Percentiles rank a stretch among this genome's conserved stretches.
Evolutionary conservation across 768 basidiomycete species (phyloP).

Genomic region (Collybia mongolica): DNA sequence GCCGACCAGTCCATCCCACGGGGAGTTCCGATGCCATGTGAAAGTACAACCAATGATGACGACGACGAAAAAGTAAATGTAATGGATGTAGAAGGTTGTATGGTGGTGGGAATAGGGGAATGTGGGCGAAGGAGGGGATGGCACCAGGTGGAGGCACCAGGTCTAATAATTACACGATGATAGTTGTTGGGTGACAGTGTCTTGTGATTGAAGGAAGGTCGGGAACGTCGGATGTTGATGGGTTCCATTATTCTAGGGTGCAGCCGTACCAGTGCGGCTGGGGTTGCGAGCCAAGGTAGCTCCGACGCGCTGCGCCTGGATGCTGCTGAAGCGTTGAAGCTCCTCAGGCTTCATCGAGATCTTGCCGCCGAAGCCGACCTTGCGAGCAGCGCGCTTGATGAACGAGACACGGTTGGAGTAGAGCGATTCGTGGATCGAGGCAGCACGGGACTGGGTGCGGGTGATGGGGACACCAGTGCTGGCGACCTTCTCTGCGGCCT

Average conservation of each 20-base stretch:
- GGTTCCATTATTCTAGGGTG: background rate
- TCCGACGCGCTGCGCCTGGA: slow-evolving; percentile 81
- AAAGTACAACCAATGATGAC: slow-evolving; percentile 1
- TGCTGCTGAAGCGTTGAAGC: slow-evolving; percentile 80
- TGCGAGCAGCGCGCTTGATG: slow-evolving; percentile 83
- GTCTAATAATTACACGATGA: slow-evolving; percentile 7
- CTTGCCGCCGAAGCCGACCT: slow-evolving; percentile 85
- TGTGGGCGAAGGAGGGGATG: slow-evolving; percentile 2
- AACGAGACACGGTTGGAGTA: slow-evolving; percentile 96
- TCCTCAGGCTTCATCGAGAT: slow-evolving; percentile 83
- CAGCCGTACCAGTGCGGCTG: slow-evolving; percentile 45
- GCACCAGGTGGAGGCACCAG: slow-evolving; percentile 3
- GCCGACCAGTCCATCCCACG: background rate
- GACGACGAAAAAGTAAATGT: background rate
- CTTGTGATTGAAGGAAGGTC: slow-evolving; percentile 2
- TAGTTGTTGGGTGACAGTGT: background rate
- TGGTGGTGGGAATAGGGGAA: background rate
- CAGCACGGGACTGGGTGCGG: slow-evolving; percentile 87
- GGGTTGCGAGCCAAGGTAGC: slow-evolving; percentile 77
- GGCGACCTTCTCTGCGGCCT: slow-evolving; percentile 35
- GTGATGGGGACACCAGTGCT: slow-evolving; percentile 69
- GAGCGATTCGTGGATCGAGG: slow-evolving; percentile 86
- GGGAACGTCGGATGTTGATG: background rate
- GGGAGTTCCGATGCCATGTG: background rate
- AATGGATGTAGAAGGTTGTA: slow-evolving; percentile 3